Base-by-base conservation (phyloP, 192 early-diverging fungal genomes). In the Backusella macrospora region DNA sequence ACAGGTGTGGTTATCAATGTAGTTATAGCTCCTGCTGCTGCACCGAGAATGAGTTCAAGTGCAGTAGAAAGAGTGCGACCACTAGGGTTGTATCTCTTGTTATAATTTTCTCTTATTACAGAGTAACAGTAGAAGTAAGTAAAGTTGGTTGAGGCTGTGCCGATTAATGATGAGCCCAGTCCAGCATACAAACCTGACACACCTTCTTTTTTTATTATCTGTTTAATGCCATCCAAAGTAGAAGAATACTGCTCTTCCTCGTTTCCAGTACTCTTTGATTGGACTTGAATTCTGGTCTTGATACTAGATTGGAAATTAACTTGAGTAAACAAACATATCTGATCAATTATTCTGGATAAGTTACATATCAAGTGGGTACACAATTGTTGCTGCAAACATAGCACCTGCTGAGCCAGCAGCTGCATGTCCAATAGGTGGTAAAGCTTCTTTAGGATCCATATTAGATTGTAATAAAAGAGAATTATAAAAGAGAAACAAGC, bases 241-340 rank as follows among this genome's bases (percentile, higher is more conserved):
- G 87, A 89, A 29, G 78, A 66, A 75, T 95, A 93, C 48, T 88
- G 78, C 44, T 84, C 84, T 34, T 76, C 65, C 44, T 63, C 76
- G 62, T 16, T 76, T 68, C 72, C 78, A 39, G 23, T 52, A 6
- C 80, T 73, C 29, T 78, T 77, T 23, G 94, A 91, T 76, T 97
- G 96, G n/a, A 98, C 96, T 84, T 98, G 96, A 73, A 98, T 88
- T 49, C 96, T 89, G 12, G 98, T 99, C 80, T 99, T 99, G 81
- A 97, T 93, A 62, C 95, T 9, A 43, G 23, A 23, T 52, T 29
- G 46, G 21, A 52, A 9, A 23, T 39, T 48, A 72, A 73, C 21
- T 26, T 47, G 34, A 68, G 63, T 23, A 37, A 52, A 43, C 26
- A 62, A 46, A 52, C 46, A 48, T 38, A 47, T 13, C 15, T 2